Conservation (phyloP, 495 filamentous ascomycete species). For the Talaromyces trachyspermus region DNA sequence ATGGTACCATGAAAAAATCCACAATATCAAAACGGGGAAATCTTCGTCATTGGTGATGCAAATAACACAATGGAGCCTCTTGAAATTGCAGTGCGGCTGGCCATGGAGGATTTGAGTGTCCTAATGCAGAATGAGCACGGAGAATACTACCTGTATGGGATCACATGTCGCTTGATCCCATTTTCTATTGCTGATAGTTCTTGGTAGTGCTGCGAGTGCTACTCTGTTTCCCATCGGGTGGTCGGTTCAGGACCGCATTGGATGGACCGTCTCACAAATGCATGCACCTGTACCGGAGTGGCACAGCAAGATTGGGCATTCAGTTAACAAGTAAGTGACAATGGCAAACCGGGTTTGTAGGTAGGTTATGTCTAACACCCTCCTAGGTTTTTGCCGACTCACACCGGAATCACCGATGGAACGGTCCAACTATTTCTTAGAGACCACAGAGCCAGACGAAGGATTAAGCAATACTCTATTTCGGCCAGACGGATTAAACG, state of each 20-base stretch:
- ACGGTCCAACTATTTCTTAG: slow-evolving; percentile 47
- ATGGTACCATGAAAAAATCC: slow-evolving; percentile 26
- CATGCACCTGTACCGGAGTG: slow-evolving; percentile 46
- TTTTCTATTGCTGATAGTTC: not conserved
- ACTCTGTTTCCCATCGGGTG: slow-evolving; percentile 52
- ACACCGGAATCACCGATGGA: slow-evolving; percentile 43
- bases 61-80: slow-evolving; percentile 36
- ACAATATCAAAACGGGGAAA: slow-evolving; percentile 46
- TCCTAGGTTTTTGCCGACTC: slow-evolving; percentile 40
- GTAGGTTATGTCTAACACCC: not conserved
- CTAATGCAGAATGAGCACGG: slow-evolving; percentile 41
- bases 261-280: slow-evolving; percentile 44
- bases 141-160: slow-evolving; percentile 45
- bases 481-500: slow-evolving; percentile 26
- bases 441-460: slow-evolving; percentile 37
- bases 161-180: not conserved
- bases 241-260: slow-evolving; percentile 48
- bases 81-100: slow-evolving; percentile 48
- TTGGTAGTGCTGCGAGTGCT: slow-evolving; percentile 44
- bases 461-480: slow-evolving; percentile 35
- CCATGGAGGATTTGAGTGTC: slow-evolving; percentile 53
- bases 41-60: slow-evolving; percentile 28
- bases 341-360: not conserved
- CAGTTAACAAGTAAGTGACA: slow-evolving; percentile 43
- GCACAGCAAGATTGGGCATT: slow-evolving; percentile 44